Evolutionary conservation across 495 filamentous ascomycete genomes (phyloP).

Genomic region (Gamarada debralockiae): DNA sequence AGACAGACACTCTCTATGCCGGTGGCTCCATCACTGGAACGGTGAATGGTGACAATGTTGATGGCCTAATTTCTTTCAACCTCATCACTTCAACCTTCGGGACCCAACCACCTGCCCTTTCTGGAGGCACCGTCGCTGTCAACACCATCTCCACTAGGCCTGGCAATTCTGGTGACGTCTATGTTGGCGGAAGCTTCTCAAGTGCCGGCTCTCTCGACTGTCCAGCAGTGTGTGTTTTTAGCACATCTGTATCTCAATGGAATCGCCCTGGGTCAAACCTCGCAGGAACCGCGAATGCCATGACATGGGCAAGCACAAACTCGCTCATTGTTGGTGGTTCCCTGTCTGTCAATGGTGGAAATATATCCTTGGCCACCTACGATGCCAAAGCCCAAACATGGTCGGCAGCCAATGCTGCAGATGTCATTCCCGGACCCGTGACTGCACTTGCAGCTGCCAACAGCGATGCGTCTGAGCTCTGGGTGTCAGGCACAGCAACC

Average conservation of each 20-base stretch:
- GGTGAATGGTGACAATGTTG: slow-evolving; percentile 55
- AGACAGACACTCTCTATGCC: slow-evolving; percentile 69
- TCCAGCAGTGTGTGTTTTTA: slow-evolving; percentile 74
- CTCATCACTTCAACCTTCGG: slow-evolving; percentile 56
- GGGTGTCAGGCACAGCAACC: slow-evolving; percentile 65
- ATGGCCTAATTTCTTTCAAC: slow-evolving; percentile 78
- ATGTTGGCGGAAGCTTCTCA: slow-evolving; percentile 78
- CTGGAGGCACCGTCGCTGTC: slow-evolving; percentile 64
- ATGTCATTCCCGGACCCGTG: slow-evolving; percentile 70
- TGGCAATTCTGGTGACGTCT: slow-evolving; percentile 61
- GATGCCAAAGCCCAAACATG: slow-evolving; percentile 59
- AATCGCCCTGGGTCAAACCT: slow-evolving; percentile 67
- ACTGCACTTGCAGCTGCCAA: slow-evolving; percentile 70
- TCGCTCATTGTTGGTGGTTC: slow-evolving; percentile 73
- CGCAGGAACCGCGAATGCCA: slow-evolving; percentile 60
- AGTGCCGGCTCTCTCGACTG: slow-evolving; percentile 81
- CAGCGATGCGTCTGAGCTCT: slow-evolving; percentile 63
- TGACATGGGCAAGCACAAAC: slow-evolving; percentile 70
- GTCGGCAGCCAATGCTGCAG: slow-evolving; percentile 60
- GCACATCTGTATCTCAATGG: slow-evolving; percentile 67
- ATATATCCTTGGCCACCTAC: slow-evolving; percentile 70
- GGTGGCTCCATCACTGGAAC: slow-evolving; percentile 76
- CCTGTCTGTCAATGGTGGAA: slow-evolving; percentile 56
- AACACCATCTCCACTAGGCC: slow-evolving; percentile 68
- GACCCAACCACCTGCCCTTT: slow-evolving; percentile 67